These are phyloP conservation scores for Aspergillus saccharolyticus DNA, from an alignment of 495 filamentous ascomycete species.

Conservation along the genomic window DNA sequence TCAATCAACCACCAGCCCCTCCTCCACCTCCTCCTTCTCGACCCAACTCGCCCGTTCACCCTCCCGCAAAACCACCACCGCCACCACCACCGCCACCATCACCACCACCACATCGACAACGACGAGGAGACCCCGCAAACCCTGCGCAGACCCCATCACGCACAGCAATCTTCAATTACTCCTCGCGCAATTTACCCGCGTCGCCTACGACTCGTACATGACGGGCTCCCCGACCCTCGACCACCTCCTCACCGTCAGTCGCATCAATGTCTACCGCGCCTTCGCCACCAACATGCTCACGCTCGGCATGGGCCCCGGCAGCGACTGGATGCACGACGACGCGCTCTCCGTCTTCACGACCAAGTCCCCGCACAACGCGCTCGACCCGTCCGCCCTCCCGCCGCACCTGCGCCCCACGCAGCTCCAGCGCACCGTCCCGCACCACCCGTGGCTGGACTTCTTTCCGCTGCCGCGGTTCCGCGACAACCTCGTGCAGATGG, in stretches of 20 bases:
- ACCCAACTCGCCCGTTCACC: too few relatives aligned
- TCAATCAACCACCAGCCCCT: background rate
- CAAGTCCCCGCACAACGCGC: background rate
- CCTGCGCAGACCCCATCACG: background rate
- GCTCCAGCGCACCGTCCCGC: slow-evolving; percentile 35
- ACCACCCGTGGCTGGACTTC: slow-evolving; percentile 52
- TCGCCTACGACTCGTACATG: slow-evolving; percentile 29
- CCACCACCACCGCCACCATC: background rate
- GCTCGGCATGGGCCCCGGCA: slow-evolving; percentile 15
- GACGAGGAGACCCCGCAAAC: background rate
- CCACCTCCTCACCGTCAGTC: slow-evolving; percentile 38
- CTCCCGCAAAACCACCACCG: background rate
- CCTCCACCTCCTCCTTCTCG: background rate
- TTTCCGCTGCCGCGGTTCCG: slow-evolving; percentile 47
- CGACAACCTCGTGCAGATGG: slow-evolving; percentile 44
- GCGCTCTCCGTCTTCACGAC: slow-evolving; percentile 31
- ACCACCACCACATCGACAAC: background rate
- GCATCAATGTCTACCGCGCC: slow-evolving; percentile 42
- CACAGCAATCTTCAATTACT: slow-evolving; percentile 6
- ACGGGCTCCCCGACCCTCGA: slow-evolving; percentile 30
- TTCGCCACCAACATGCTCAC: slow-evolving; percentile 22
- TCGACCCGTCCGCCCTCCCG: slow-evolving; percentile 24
- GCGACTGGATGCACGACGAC: slow-evolving; percentile 28
- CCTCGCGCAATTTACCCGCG: slow-evolving; percentile 22
- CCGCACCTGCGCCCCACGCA: slow-evolving; percentile 42